phyloP scores from a whole-genome alignment of 192 early-diverging fungal species.

The Linnemannia schmuckeri region DNA sequence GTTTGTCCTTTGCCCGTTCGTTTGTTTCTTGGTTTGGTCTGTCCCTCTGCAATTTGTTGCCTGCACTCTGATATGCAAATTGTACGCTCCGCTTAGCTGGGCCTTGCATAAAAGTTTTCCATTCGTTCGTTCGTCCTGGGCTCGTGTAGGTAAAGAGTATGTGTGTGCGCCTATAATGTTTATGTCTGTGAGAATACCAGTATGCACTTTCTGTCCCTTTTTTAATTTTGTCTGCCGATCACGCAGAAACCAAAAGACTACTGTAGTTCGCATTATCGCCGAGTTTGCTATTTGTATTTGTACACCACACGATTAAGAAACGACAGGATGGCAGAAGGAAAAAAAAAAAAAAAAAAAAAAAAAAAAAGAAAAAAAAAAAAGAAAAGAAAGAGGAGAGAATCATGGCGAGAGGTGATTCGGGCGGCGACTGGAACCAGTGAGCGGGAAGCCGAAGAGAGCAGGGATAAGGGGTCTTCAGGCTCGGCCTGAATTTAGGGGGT shows the following conservation, averaged over 20 bases:
- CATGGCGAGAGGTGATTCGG: background rate
- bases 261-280: background rate
- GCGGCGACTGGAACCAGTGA: background rate
- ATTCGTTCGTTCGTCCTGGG: background rate
- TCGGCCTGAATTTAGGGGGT: background rate
- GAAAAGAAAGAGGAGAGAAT: background rate
- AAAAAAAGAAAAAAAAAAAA: background rate
- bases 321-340: too few relatives aligned
- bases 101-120: background rate
- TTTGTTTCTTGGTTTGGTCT: too few relatives aligned
- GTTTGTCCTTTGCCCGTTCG: background rate
- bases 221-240: background rate
- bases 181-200: background rate
- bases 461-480: background rate
- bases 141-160: background rate
- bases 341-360: background rate
- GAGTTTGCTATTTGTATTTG: background rate
- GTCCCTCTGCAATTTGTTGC: background rate
- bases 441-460: background rate
- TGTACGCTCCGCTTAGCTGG: background rate
- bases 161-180: background rate
- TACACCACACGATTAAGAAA: background rate
- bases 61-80: background rate
- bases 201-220: background rate
- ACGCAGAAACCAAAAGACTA: background rate